Evolutionary conservation across 345 rosid species (phyloP).

Genomic region (Ailanthus altissimus): DNA sequence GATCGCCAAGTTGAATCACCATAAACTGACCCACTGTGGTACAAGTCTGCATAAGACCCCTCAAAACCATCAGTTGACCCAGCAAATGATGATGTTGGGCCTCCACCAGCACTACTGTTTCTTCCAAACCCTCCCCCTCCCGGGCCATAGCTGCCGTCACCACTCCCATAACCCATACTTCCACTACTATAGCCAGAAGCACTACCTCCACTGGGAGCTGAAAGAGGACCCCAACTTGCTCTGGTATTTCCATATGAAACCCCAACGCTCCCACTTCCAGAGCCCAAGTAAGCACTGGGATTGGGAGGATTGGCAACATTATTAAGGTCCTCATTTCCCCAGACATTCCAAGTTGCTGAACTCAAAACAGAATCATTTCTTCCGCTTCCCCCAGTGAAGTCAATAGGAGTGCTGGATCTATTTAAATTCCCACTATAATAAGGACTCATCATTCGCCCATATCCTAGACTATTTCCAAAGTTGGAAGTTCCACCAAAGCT

Average conservation of each 20-base stretch:
- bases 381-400: conserved; percentile 50
- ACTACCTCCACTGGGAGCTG: conserved; percentile 44
- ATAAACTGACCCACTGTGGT: conserved; percentile 61
- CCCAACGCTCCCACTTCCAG: conserved; percentile 61
- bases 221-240: conserved; percentile 66
- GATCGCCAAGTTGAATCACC: conserved; percentile 81
- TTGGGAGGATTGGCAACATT: conserved; percentile 43
- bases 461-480: conserved; percentile 61
- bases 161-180: conserved; percentile 40
- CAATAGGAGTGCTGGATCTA: conserved; percentile 72
- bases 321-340: conserved; percentile 73
- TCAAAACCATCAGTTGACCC: conserved; percentile 57
- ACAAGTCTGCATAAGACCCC: conserved; percentile 65
- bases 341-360: conserved; percentile 59
- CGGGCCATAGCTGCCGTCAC: conserved; percentile 44
- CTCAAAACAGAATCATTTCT: conserved; percentile 62
- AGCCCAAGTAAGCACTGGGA: conserved; percentile 46
- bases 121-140: conserved; percentile 61
- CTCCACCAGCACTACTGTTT: conserved; percentile 47
- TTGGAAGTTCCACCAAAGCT: conserved; percentile 60
- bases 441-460: conserved; percentile 60
- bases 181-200: conserved; percentile 40
- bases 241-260: conserved; percentile 66
- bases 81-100: conserved; percentile 57
- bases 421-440: conserved; percentile 58